A percentile compares a stretch with the other conserved stretches of the same genome.
Evolutionary conservation across 768 basidiomycete species (phyloP).

Genomic region (Auricularia sp.): DNA sequence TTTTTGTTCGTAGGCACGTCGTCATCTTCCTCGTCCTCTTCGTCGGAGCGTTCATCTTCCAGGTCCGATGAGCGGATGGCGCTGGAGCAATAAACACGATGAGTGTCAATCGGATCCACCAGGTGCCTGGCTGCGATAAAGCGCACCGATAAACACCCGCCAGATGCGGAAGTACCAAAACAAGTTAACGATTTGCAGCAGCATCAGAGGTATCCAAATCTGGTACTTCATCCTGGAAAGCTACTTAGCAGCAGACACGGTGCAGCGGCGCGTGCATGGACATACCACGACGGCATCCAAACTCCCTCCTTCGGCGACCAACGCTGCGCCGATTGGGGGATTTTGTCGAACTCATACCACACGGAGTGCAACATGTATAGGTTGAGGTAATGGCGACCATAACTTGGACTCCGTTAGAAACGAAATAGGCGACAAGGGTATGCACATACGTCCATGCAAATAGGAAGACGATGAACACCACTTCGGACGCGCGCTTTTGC

Average conservation of each 20-base stretch:
- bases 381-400: conserved; percentile 91
- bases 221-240: conserved; percentile 58
- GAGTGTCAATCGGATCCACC: no score
- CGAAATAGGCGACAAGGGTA: neutral
- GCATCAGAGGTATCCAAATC: conserved; percentile 61
- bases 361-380: conserved; percentile 80
- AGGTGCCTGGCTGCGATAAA: neutral
- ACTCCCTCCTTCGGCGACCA: conserved; percentile 58
- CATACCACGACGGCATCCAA: conserved; percentile 55
- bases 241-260: no score
- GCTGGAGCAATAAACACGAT: conserved; percentile 26
- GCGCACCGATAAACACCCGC: conserved; percentile 67
- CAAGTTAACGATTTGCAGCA: conserved; percentile 76
- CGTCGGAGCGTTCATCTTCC: conserved; percentile 69
- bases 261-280: neutral
- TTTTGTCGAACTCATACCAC: conserved; percentile 62
- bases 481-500: conserved; percentile 49
- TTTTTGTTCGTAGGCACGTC: conserved; percentile 8
- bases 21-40: conserved; percentile 45
- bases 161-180: conserved; percentile 90
- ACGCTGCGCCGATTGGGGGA: conserved; percentile 55
- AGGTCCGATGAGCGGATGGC: conserved; percentile 38
- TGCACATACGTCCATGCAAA: conserved; percentile 68
- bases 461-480: conserved; percentile 57
- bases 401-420: conserved; percentile 35